phyloP scores from a whole-genome alignment of 768 basidiomycete species.

The Lactifluus pinguis region DNA sequence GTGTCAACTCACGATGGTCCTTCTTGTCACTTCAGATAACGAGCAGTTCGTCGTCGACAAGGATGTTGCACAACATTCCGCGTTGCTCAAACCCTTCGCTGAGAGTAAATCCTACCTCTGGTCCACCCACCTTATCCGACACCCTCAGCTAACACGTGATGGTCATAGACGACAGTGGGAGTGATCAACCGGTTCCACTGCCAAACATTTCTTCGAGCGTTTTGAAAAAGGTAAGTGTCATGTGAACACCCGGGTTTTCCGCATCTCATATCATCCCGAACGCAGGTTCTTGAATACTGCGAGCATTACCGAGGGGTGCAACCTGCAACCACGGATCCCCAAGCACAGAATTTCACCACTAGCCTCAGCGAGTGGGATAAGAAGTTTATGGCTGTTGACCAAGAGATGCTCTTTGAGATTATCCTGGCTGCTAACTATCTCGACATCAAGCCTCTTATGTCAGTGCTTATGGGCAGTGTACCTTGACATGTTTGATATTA shows the following conservation, averaged over 20 bases:
- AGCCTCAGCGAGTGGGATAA: conserved; percentile 95
- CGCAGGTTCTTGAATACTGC: conserved; percentile 95
- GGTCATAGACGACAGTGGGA: conserved; percentile 78
- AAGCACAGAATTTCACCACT: conserved; percentile 22
- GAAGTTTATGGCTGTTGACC: conserved; percentile 96
- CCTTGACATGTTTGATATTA: conserved; percentile 4
- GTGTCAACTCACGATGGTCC: conserved; percentile 44
- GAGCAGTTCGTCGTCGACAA: conserved; percentile 91
- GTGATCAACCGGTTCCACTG: conserved; percentile 87
- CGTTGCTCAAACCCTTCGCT: conserved; percentile 99
- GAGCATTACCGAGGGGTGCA: conserved; percentile 97
- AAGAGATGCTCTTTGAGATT: conserved; percentile 99
- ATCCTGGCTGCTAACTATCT: conserved; percentile 99
- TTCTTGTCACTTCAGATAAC: conserved; percentile 89
- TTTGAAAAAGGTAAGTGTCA: conserved; percentile 67
- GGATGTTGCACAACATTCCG: conserved; percentile 89
- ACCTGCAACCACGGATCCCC: conserved; percentile 75
- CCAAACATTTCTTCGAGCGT: conserved; percentile 94
- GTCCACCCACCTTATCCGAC: conserved; percentile 2
- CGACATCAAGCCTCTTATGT: conserved; percentile 98
- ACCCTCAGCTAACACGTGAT: conserved; percentile 3
- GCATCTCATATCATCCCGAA: not conserved
- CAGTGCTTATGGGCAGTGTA: not conserved
- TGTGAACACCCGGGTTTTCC: not conserved
- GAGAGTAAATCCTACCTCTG: conserved; percentile 50